Base-by-base conservation (phyloP, 2,329 filamentous ascomycete species). In the Verticillium tricorpus region DNA sequence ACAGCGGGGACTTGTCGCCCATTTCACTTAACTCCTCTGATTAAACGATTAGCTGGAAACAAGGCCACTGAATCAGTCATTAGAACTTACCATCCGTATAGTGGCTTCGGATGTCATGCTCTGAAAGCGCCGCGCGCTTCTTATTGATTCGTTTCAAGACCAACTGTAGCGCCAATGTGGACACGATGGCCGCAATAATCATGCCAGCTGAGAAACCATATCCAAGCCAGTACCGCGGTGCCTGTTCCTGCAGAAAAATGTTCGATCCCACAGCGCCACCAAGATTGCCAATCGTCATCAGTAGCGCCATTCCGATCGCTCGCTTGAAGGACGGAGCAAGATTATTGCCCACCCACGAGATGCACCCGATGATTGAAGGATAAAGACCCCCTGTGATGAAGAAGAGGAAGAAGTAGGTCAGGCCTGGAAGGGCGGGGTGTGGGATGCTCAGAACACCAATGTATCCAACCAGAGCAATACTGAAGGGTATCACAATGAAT, bases 401-500 rank as follows among this genome's bases (percentile, higher is more conserved):
- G 62, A 72, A 68, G 14, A 75, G 64, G 6, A 74, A 66, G 2
- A 66, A 62, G 57, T 72, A 74, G 0, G 67, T 66, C 8, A 72
- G 60, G 6, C 69, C 67, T 6, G 72, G 66, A 2, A 73, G 59
- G 8, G 63, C 40, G 11, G 40, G 40, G 40, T 50, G 40, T 9
- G 40, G 40, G 40, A 50, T 50, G 40, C 17, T 22, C 40, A 50
- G 17, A 15, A 50, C 17, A 9, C 40, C 40, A 5, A 50, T 50
- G 40, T n/a, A 50, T 11, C 40, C 40, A 15, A n/a, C 8, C 17
- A 50, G 8, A 9, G 40, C 40, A 15, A 50, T n/a, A 15, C 17
- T 50, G 55, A 73, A 76, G 69, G 74, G 74, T 52, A 65, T 65
- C 58, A 76, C 71, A 69, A 76, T 76, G 70, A 71, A 76, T 61